Base-by-base conservation (phyloP, 441 rosid genomes). In the Viola pubescens region DNA sequence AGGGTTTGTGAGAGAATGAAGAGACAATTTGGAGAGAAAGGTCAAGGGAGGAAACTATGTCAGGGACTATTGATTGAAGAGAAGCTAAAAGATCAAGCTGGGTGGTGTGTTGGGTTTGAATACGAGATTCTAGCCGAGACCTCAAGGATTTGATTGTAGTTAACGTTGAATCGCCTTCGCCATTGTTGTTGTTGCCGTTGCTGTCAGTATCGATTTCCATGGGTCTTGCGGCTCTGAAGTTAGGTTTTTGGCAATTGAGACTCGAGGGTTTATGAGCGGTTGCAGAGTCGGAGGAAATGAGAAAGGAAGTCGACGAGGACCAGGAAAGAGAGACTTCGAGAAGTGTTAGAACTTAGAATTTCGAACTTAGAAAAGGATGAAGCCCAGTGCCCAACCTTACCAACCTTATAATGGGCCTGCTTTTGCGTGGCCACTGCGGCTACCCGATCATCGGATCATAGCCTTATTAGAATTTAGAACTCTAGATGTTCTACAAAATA, bases 71-170 rank as follows among this genome's bases (percentile, higher is more conserved):
- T 60, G 81, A 41, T 69, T 82, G 95, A 46, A 89, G 89, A 3
- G 98, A 84, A 0, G 97, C 77, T n/a, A 89, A 74, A 12, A 89
- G 83, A 46, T 82, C 78, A 9, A 87, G 73, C 50, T 87, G 96
- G 67, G 97, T 73, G 7, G 65, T 58, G 68, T 79, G 87, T 14
- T 75, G 84, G 52, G 82, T 73, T 55, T 74, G 79, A 38, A 89
- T 87, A 65, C 97, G 87, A 64, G 84, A 71, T 66, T 92, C 91
- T 7, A 92, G 80, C 67, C 82, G 79, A 41, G 77, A 64, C 67
- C 89, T 81, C 69, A 84, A 69, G 60, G 66, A 77, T 70, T 89
- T 87, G 71, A 89, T 70, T 55, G 76, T 48, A 52, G 70, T 67
- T 3, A 75, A 14, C 26, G 79, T 59, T 37, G 70, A 75, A 6